These are phyloP conservation scores for Fusarium sp. DNA, from an alignment of 2,329 filamentous ascomycete genomes.

Conservation along the genomic window DNA sequence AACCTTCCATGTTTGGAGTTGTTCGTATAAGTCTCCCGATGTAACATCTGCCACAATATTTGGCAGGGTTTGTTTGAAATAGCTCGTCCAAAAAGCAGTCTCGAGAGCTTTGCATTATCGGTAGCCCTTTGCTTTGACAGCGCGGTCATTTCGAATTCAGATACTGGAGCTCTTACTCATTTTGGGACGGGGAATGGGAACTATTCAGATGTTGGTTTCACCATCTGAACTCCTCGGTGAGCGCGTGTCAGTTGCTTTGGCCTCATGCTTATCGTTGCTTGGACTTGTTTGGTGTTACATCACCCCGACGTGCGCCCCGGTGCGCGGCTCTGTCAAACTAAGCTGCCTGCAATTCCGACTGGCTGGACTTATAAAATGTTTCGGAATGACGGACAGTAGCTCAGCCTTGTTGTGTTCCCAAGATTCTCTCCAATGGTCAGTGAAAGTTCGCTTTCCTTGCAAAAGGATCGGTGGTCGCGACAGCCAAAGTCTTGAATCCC, in stretches of 20 bases:
- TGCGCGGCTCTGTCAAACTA: slow-evolving; percentile 25
- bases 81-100: slow-evolving; percentile 5
- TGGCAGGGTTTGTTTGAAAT: slow-evolving; percentile 2
- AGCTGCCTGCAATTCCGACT: slow-evolving; percentile 23
- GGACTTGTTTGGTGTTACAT: slow-evolving; percentile 18
- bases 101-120: slow-evolving; percentile 28
- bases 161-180: neutral
- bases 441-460: neutral
- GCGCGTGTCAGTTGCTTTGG: slow-evolving; percentile 9
- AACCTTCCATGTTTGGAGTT: neutral
- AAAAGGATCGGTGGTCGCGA: neutral
- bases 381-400: slow-evolving; percentile 16
- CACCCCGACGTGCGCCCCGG: slow-evolving; percentile 13
- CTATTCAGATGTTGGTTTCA: slow-evolving; percentile 38
- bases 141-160: neutral
- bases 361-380: slow-evolving; percentile 1
- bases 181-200: slow-evolving; percentile 23
- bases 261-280: slow-evolving; percentile 16
- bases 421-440: neutral
- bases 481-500: neutral
- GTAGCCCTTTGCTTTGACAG: slow-evolving; percentile 14
- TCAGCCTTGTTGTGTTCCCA: slow-evolving; percentile 30
- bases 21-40: neutral
- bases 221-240: slow-evolving; percentile 35
- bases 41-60: neutral